Percentiles rank a stretch among this genome's conserved stretches.
Evolutionary conservation across 2,329 filamentous ascomycete genomes (phyloP).

Genomic region (Penicillium brevicompactum): DNA sequence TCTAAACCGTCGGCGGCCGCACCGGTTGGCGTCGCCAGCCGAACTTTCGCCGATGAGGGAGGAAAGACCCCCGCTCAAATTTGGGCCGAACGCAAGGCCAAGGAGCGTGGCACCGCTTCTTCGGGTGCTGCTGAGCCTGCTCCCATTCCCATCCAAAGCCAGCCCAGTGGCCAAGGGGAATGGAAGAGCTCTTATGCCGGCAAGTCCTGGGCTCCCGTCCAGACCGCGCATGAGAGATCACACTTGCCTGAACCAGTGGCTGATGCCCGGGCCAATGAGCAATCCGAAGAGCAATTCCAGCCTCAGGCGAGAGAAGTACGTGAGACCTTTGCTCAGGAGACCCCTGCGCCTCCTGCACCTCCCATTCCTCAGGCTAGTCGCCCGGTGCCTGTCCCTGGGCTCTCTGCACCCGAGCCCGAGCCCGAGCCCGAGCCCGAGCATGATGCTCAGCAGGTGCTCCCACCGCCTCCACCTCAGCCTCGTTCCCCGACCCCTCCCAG

Average conservation of each 20-base stretch:
- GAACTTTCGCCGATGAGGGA: slow-evolving; percentile 90
- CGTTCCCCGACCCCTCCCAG: slow-evolving; percentile 53
- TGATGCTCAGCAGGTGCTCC: slow-evolving; percentile 36
- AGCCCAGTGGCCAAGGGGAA: slow-evolving; percentile 71
- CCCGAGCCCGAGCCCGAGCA: slow-evolving; percentile 55
- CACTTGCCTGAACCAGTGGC: slow-evolving; percentile 62
- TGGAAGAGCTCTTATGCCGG: slow-evolving; percentile 93
- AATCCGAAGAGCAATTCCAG: slow-evolving; percentile 57
- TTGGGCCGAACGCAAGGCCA: slow-evolving; percentile 97
- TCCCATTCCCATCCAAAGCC: slow-evolving; percentile 60
- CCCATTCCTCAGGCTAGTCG: slow-evolving; percentile 67
- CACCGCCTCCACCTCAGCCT: slow-evolving; percentile 49
- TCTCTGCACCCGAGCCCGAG: slow-evolving; percentile 58
- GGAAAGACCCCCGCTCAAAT: slow-evolving; percentile 96
- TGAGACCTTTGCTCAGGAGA: slow-evolving; percentile 79
- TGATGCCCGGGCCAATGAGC: slow-evolving; percentile 55
- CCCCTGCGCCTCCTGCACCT: slow-evolving; percentile 47
- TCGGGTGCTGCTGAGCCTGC: slow-evolving; percentile 49
- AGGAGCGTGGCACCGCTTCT: slow-evolving; percentile 63
- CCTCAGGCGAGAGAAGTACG: slow-evolving; percentile 73
- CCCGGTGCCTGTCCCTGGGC: slow-evolving; percentile 76
- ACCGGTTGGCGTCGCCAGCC: slow-evolving; percentile 74
- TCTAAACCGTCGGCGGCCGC: slow-evolving; percentile 62
- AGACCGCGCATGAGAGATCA: slow-evolving; percentile 69
- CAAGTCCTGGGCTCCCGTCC: slow-evolving; percentile 86